A percentile compares a stretch with the other conserved stretches of the same genome.
Evolutionary conservation across 371 early-diverging fungal genomes (phyloP).

Genomic region (Syncephalastrum contaminatum): DNA sequence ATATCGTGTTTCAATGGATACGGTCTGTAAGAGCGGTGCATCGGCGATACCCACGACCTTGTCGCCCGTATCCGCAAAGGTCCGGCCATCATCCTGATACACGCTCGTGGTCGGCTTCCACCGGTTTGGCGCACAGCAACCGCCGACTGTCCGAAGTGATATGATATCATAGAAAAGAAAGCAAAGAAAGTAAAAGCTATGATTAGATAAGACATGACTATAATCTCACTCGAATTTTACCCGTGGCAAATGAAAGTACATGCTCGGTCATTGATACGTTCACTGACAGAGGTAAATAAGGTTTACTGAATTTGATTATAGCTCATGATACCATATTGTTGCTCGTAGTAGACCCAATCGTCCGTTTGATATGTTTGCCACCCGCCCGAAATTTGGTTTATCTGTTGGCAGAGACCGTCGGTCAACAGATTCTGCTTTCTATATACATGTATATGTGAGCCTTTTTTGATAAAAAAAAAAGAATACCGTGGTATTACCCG

Average conservation of each 20-base stretch:
- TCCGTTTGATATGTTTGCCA: slow-evolving; percentile 34
- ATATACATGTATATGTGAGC: neutral
- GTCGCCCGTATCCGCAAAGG: slow-evolving; percentile 25
- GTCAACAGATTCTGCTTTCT: slow-evolving; percentile 42
- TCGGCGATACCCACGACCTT: slow-evolving; percentile 38
- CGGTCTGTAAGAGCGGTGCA: slow-evolving; percentile 33
- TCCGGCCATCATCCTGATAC: slow-evolving; percentile 37
- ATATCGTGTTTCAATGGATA: slow-evolving; percentile 37
- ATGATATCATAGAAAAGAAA: neutral
- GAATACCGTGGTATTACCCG: slow-evolving; percentile 10
- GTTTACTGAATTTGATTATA: neutral
- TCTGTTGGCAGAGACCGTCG: slow-evolving; percentile 30
- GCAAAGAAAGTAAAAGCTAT: neutral
- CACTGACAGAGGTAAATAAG: slow-evolving; percentile 14
- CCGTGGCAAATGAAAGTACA: slow-evolving; percentile 27
- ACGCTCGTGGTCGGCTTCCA: slow-evolving; percentile 28
- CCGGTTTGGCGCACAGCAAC: slow-evolving; percentile 46
- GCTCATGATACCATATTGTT: slow-evolving; percentile 32
- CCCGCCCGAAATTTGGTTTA: slow-evolving; percentile 24
- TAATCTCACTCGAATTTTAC: slow-evolving; percentile 10
- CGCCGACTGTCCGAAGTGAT: slow-evolving; percentile 28
- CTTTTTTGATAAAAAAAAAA: neutral
- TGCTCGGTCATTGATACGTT: slow-evolving; percentile 31
- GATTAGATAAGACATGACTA: no score
- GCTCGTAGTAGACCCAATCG: slow-evolving; percentile 49